phyloP scores from a whole-genome alignment of 2,329 filamentous ascomycete species.

The Westerdykella aurantiaca region DNA sequence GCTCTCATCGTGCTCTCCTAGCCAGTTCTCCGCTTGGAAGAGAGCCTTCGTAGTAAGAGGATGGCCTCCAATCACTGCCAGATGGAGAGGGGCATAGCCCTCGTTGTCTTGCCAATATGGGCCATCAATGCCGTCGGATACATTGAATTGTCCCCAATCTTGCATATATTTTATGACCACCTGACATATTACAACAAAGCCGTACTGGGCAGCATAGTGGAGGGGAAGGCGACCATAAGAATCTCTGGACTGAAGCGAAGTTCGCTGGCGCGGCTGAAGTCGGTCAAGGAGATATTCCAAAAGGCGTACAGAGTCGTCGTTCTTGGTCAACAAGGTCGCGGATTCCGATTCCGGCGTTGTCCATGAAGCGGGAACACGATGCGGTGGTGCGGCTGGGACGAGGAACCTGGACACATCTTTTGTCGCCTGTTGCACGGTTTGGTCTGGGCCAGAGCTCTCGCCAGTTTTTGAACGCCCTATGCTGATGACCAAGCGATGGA shows the following conservation, averaged over 20 bases:
- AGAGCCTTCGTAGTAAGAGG: conserved; percentile 76
- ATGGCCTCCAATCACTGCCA: conserved; percentile 88
- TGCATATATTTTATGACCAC: conserved; percentile 85
- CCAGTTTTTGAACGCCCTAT: conserved; percentile 68
- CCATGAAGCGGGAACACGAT: conserved; percentile 55
- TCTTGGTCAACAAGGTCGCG: conserved; percentile 54
- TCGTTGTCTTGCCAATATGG: conserved; percentile 87
- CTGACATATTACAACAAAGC: conserved; percentile 84
- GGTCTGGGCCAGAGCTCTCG: conserved; percentile 44
- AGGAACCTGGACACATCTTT: conserved; percentile 65
- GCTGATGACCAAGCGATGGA: conserved; percentile 87
- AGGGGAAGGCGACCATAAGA: conserved; percentile 77
- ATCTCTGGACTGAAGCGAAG: conserved; percentile 64
- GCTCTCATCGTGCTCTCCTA: conserved; percentile 57
- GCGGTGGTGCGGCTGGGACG: conserved; percentile 67
- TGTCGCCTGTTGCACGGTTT: conserved; percentile 46
- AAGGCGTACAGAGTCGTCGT: conserved; percentile 71
- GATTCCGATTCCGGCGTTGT: conserved; percentile 62
- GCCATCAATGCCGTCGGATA: conserved; percentile 79
- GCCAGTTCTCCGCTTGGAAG: conserved; percentile 73
- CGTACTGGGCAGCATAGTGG: conserved; percentile 92
- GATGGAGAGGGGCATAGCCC: conserved; percentile 82
- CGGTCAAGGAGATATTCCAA: conserved; percentile 59
- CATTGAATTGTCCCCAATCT: conserved; percentile 79
- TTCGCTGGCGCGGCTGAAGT: conserved; percentile 61